Percentiles rank a stretch among this genome's conserved stretches.
Evolutionary conservation across 2,329 filamentous ascomycete species (phyloP).

Genomic region (Alternaria sp.): DNA sequence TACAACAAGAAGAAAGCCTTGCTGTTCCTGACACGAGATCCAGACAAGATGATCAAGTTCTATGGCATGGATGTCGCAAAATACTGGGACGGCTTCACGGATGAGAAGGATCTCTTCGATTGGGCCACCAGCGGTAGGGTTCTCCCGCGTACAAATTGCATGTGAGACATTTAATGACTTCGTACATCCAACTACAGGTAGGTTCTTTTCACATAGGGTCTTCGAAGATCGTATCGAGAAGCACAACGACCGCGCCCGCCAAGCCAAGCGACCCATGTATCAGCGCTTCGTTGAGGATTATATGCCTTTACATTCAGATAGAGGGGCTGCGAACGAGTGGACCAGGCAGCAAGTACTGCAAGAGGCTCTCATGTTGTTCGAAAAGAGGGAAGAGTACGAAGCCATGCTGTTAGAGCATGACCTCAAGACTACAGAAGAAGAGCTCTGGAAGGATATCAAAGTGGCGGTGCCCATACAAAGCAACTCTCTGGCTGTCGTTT

Average conservation of each 20-base stretch:
- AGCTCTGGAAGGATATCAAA: conserved; percentile 58
- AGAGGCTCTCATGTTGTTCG: conserved; percentile 64
- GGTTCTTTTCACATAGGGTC: conserved; percentile 63
- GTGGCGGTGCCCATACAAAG: conserved; percentile 40
- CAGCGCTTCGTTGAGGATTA: conserved; percentile 69
- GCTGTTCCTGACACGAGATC: conserved; percentile 68
- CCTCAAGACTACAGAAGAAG: conserved; percentile 46
- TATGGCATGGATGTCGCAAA: conserved; percentile 63
- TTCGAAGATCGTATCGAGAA: conserved; percentile 46
- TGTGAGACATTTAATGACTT: not conserved
- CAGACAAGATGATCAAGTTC: conserved; percentile 66
- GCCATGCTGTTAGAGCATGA: conserved; percentile 51
- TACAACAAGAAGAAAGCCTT: conserved; percentile 64
- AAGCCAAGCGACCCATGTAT: conserved; percentile 65
- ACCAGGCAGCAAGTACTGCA: conserved; percentile 58
- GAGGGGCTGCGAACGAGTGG: conserved; percentile 29
- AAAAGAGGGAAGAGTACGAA: conserved; percentile 56
- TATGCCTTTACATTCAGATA: conserved; percentile 61
- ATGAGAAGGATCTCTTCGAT: conserved; percentile 65
- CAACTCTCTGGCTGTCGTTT: conserved; percentile 29
- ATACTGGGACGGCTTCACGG: conserved; percentile 66
- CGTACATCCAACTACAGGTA: conserved; percentile 41
- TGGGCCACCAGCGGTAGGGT: conserved; percentile 66
- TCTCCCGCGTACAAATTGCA: not conserved
- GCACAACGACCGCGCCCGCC: conserved; percentile 65